Percentiles rank a stretch among this genome's conserved stretches.
Evolutionary conservation across 441 rosid species (phyloP).

Genomic region (Syzygium syzygioides): DNA sequence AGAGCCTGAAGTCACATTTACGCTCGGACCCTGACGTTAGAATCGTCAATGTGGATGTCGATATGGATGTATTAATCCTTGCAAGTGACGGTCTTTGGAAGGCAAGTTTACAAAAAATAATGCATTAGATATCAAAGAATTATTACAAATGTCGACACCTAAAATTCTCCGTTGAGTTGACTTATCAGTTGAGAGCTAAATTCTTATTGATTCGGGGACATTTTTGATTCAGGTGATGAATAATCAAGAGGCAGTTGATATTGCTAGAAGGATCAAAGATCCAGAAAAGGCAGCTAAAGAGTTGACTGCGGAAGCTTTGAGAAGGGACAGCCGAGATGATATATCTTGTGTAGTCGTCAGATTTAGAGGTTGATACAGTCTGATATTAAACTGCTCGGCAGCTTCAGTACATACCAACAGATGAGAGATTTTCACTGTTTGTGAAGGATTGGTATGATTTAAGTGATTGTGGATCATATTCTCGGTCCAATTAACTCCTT

Average conservation of each 20-base stretch:
- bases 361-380: constrained; percentile 43
- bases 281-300: constrained; percentile 87
- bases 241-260: constrained; percentile 87
- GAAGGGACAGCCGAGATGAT: constrained; percentile 81
- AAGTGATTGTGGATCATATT: not conserved
- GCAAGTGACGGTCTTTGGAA: constrained; percentile 98
- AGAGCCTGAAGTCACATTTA: constrained; percentile 83
- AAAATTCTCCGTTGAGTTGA: not conserved
- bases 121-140: not conserved
- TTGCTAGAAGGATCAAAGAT: constrained; percentile 67
- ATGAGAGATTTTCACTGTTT: constrained; percentile 20
- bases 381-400: not conserved
- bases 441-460: constrained; percentile 8
- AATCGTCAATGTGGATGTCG: constrained; percentile 28
- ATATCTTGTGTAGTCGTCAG: constrained; percentile 84
- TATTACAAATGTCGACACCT: not conserved
- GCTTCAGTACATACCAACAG: constrained; percentile 21
- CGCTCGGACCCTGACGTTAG: constrained; percentile 82
- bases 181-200: not conserved
- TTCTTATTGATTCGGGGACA: not conserved
- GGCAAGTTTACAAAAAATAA: constrained; percentile 36
- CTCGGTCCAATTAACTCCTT: constrained; percentile 4
- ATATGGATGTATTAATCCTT: constrained; percentile 54
- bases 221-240: constrained; percentile 56
- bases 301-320: constrained; percentile 68